Evolutionary conservation across 352 stramenopile genomes (phyloP).

Genomic region (Pythium grandisporangium): DNA sequence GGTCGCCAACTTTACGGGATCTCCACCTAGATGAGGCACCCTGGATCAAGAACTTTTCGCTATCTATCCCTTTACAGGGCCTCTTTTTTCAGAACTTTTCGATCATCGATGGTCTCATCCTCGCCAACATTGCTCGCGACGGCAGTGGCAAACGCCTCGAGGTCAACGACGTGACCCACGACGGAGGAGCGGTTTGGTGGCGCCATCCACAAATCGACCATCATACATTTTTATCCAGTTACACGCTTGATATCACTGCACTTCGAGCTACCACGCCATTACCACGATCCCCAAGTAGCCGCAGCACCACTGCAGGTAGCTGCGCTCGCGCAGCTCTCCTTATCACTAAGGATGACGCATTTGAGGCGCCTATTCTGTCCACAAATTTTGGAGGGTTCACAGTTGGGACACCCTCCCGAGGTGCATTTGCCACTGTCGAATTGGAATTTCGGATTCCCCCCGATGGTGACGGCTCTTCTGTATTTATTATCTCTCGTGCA

Average conservation of each 20-base stretch:
- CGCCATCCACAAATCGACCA: constrained; percentile 9
- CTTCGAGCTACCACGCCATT: no score
- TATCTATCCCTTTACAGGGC: constrained; percentile 34
- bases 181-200: constrained; percentile 6
- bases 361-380: no score
- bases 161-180: background rate
- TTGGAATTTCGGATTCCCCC: no score
- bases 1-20: constrained; percentile 40
- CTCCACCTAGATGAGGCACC: constrained; percentile 33
- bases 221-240: constrained; percentile 3
- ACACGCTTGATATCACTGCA: constrained; percentile 1
- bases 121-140: background rate
- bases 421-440: no score
- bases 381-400: no score
- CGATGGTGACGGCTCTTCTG: no score
- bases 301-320: no score
- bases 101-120: background rate
- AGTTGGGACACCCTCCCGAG: no score
- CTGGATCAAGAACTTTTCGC: constrained; percentile 21
- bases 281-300: no score
- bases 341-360: no score
- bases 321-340: no score
- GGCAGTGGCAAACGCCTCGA: background rate
- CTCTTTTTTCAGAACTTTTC: constrained; percentile 37
- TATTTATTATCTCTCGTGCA: no score